phyloP scores from a whole-genome alignment of 1,284 basidiomycete species.

The Marasmius oreades region DNA sequence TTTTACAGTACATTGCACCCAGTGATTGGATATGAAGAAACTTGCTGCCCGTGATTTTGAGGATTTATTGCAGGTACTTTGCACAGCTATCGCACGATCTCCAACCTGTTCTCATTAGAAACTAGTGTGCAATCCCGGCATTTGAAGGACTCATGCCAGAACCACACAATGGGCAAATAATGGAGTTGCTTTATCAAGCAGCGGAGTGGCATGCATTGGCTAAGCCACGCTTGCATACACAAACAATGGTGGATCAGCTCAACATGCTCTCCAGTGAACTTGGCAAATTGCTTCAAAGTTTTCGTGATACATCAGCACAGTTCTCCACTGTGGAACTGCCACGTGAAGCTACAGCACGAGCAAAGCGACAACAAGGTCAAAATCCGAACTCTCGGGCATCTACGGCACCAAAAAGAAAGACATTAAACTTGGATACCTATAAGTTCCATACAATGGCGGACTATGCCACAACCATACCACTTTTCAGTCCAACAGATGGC shows the following conservation, averaged over 20 bases:
- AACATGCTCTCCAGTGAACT: slow-evolving; percentile 5
- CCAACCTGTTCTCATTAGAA: not conserved
- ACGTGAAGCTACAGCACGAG: slow-evolving; percentile 4
- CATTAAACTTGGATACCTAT: not conserved
- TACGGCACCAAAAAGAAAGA: not conserved
- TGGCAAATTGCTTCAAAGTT: slow-evolving; percentile 5
- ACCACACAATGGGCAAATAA: slow-evolving; percentile 20
- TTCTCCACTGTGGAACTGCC: slow-evolving; percentile 1
- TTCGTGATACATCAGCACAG: not conserved
- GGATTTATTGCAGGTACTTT: slow-evolving; percentile 28
- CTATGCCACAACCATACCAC: not conserved
- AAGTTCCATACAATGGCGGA: not conserved
- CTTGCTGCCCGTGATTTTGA: slow-evolving; percentile 30
- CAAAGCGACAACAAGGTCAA: not conserved
- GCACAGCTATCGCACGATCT: not conserved
- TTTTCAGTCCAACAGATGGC: not conserved
- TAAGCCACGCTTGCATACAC: slow-evolving; percentile 24
- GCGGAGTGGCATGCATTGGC: slow-evolving; percentile 14
- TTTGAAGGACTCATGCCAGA: slow-evolving; percentile 25
- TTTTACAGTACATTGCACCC: too few species aligned
- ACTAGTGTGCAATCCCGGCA: slow-evolving; percentile 30
- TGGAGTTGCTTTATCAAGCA: slow-evolving; percentile 17
- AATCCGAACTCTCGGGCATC: not conserved
- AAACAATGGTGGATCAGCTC: not conserved
- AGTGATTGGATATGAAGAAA: slow-evolving; percentile 30